Percentiles rank a stretch among this genome's conserved stretches.
Conservation (phyloP, 1,139 yeast species). For the Blastobotrys aristatus region DNA sequence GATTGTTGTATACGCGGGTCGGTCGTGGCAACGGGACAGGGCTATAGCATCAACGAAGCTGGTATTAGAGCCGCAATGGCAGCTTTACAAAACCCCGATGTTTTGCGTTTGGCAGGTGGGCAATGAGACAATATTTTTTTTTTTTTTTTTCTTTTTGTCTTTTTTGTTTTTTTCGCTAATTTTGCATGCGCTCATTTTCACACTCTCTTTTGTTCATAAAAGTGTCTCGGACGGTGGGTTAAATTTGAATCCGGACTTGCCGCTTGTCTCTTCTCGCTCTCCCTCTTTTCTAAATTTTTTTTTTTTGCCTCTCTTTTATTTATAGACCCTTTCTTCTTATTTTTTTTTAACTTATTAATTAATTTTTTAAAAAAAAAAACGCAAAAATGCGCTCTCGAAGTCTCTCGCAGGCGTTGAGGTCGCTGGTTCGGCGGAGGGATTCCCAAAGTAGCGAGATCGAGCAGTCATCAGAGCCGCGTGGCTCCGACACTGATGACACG, state of each 20-base stretch:
- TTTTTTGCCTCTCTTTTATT: background rate
- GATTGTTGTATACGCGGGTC: constrained; percentile 13
- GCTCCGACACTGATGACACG: constrained; percentile 1
- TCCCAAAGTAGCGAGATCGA: background rate
- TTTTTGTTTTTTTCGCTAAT: background rate
- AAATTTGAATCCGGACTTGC: background rate
- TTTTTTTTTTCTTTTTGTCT: background rate
- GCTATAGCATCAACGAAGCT: constrained; percentile 4
- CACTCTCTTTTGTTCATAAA: background rate
- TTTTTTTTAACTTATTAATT: too few species aligned
- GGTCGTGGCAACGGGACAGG: constrained; percentile 10
- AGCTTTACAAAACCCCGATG: constrained; percentile 10
- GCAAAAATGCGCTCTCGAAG: background rate
- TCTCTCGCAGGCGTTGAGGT: constrained; percentile 2
- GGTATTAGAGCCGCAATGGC: constrained; percentile 10
- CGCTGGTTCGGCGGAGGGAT: constrained; percentile 4
- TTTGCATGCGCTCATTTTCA: too few species aligned
- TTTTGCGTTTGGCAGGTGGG: background rate
- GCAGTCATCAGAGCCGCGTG: background rate
- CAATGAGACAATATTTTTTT: background rate
- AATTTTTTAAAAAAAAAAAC: too few species aligned
- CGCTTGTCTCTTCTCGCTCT: background rate
- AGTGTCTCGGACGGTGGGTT: background rate
- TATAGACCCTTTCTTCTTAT: too few species aligned
- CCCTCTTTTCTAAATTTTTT: background rate